These are phyloP conservation scores for Capronia americana DNA, from an alignment of 2,329 filamentous ascomycete species.

Conservation along the genomic window DNA sequence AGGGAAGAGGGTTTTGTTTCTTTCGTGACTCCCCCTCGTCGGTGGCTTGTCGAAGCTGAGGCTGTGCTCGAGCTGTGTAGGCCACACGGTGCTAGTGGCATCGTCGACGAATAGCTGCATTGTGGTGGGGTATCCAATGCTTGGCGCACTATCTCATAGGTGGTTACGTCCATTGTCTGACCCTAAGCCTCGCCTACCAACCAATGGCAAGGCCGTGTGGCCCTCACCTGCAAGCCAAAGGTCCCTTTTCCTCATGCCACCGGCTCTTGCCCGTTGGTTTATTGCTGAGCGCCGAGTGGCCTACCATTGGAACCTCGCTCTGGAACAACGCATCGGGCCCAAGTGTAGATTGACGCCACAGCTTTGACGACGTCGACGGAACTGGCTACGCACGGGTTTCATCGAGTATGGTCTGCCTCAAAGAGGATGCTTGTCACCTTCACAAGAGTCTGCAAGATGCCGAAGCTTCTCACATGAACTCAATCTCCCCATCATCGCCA, in stretches of 20 bases:
- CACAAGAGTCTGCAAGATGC: neutral
- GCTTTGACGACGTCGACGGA: neutral
- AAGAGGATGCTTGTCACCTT: neutral
- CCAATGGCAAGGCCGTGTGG: neutral
- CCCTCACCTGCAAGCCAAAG: neutral
- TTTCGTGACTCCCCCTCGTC: neutral
- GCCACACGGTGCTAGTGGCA: neutral
- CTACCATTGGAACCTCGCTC: neutral
- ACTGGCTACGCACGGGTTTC: neutral
- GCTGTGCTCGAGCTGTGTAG: neutral
- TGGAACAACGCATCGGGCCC: neutral
- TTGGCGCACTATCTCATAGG: neutral
- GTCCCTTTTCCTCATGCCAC: neutral
- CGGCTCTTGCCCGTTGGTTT: neutral
- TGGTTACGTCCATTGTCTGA: no score
- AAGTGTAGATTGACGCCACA: neutral
- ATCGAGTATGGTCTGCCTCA: neutral
- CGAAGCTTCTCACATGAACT: constrained; percentile 24
- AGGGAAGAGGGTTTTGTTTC: constrained; percentile 8
- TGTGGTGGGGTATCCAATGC: no score
- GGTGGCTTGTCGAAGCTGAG: constrained; percentile 2
- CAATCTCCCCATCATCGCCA: constrained; percentile 22
- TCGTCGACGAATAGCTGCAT: neutral
- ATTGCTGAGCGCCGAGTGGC: neutral
- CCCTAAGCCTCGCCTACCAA: neutral